phyloP scores from a whole-genome alignment of 805 yeast species.

The Candida silvatica region DNA sequence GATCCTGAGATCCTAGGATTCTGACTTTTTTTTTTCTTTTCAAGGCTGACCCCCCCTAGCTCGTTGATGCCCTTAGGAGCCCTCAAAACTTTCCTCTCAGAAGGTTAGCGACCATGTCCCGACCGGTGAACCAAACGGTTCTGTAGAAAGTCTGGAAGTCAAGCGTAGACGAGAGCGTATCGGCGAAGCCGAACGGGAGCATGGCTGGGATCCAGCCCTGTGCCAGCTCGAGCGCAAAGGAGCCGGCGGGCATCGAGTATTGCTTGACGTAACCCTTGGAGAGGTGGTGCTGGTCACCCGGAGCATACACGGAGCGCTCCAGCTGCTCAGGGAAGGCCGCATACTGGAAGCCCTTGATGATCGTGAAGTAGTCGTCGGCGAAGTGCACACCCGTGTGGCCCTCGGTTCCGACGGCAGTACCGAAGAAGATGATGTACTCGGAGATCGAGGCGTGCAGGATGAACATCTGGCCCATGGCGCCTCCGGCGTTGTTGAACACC shows the following conservation, averaged over 20 bases:
- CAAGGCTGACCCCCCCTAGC: too few species aligned
- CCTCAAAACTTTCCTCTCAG: constrained; percentile 61
- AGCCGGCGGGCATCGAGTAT: constrained; percentile 74
- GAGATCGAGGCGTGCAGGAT: constrained; percentile 90
- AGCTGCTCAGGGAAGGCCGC: constrained; percentile 65
- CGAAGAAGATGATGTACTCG: constrained; percentile 90
- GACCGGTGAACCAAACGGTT: constrained; percentile 70
- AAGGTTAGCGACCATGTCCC: constrained; percentile 67
- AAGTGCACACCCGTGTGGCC: constrained; percentile 95
- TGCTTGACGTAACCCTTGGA: constrained; percentile 70
- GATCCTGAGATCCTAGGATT: too few species aligned
- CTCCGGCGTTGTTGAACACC: constrained; percentile 97
- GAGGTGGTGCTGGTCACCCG: constrained; percentile 85
- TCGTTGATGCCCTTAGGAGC: too few species aligned
- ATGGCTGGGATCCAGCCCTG: constrained; percentile 99
- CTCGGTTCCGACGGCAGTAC: constrained; percentile 89
- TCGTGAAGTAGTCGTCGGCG: constrained; percentile 96
- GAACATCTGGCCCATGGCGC: constrained; percentile 97
- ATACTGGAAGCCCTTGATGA: constrained; percentile 67
- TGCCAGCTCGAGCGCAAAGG: constrained; percentile 89
- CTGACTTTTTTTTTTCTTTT: too few species aligned
- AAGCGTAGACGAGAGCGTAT: constrained; percentile 69
- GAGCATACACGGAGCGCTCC: constrained; percentile 60
- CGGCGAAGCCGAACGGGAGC: constrained; percentile 93
- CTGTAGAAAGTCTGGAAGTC: constrained; percentile 61